These are phyloP conservation scores for Rubia balearica DNA, from an alignment of 305 asterid species.

Conservation along the genomic window DNA sequence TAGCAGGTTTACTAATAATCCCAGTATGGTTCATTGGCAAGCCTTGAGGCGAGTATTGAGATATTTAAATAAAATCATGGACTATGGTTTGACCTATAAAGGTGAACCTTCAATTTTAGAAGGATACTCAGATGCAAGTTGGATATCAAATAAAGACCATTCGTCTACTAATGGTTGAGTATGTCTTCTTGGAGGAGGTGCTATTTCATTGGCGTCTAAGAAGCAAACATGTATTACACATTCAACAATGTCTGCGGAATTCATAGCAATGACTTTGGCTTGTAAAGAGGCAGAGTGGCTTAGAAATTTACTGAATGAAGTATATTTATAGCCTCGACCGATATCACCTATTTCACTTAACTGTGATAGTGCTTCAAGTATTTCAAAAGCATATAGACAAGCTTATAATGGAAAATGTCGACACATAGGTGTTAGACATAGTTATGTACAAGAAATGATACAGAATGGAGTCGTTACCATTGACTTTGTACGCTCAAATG, in stretches of 20 bases:
- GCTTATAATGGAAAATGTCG: conserved; percentile 6
- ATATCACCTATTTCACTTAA: not conserved
- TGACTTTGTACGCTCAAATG: not conserved
- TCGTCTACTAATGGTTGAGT: not conserved
- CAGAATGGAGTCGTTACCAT: not conserved
- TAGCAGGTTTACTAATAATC: too few relatives aligned
- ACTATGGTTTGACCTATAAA: not conserved
- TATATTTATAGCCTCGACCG: not conserved
- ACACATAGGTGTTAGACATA: not conserved
- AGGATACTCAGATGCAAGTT: not conserved
- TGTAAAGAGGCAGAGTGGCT: not conserved
- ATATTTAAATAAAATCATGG: not conserved
- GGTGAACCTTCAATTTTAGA: not conserved
- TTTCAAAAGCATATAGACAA: conserved; percentile 4
- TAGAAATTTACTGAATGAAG: not conserved
- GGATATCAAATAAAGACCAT: not conserved
- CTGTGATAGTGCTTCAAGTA: not conserved
- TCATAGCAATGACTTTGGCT: not conserved
- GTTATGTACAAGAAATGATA: not conserved
- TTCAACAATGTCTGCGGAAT: not conserved
- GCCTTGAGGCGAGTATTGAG: not conserved
- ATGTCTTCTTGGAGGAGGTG: not conserved
- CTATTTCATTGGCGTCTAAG: not conserved
- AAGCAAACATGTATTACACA: not conserved
- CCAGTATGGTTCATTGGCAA: too few relatives aligned